These are phyloP conservation scores for Penicillium tannophilum DNA, from an alignment of 495 filamentous ascomycete species.

Conservation along the genomic window DNA sequence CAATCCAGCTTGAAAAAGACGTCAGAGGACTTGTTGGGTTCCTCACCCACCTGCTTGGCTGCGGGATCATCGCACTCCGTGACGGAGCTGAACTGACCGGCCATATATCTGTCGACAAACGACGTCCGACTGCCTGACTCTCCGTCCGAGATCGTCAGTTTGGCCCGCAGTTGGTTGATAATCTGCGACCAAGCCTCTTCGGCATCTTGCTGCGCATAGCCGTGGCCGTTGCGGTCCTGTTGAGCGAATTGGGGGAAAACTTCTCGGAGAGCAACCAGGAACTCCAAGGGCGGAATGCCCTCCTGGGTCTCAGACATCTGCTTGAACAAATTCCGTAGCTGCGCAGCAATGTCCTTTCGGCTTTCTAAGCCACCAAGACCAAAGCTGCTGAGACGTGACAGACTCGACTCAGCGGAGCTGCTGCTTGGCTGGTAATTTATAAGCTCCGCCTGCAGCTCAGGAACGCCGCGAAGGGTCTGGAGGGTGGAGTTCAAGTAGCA, in stretches of 20 bases:
- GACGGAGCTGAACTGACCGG: constrained; percentile 72
- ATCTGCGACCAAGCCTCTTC: constrained; percentile 99
- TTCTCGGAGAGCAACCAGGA: constrained; percentile 77
- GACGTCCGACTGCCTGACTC: constrained; percentile 55
- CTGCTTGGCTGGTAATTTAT: constrained; percentile 59
- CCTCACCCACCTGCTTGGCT: constrained; percentile 75
- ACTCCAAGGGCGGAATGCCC: constrained; percentile 81
- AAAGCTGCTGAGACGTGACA: constrained; percentile 56
- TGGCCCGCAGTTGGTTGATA: constrained; percentile 78
- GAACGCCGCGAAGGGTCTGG: constrained; percentile 83
- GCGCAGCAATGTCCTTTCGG: constrained; percentile 73
- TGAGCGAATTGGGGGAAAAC: constrained; percentile 95
- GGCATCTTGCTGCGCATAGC: constrained; percentile 94
- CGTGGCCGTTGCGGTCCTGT: constrained; percentile 73
- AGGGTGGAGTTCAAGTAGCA: constrained; percentile 98
- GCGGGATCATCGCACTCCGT: constrained; percentile 82
- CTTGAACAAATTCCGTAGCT: constrained; percentile 85
- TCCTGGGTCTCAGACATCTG: constrained; percentile 92
- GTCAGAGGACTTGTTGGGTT: constrained; percentile 66
- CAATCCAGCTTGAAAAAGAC: constrained; percentile 92
- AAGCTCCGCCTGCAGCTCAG: constrained; percentile 86
- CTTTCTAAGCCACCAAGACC: constrained; percentile 61
- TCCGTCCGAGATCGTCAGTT: constrained; percentile 67
- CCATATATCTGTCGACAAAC: constrained; percentile 89
- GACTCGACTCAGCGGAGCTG: constrained; percentile 35